Percentiles rank a stretch among this genome's conserved stretches.
These are phyloP conservation scores for Russula vinacea DNA, from an alignment of 768 basidiomycete species.

Conservation along the genomic window DNA sequence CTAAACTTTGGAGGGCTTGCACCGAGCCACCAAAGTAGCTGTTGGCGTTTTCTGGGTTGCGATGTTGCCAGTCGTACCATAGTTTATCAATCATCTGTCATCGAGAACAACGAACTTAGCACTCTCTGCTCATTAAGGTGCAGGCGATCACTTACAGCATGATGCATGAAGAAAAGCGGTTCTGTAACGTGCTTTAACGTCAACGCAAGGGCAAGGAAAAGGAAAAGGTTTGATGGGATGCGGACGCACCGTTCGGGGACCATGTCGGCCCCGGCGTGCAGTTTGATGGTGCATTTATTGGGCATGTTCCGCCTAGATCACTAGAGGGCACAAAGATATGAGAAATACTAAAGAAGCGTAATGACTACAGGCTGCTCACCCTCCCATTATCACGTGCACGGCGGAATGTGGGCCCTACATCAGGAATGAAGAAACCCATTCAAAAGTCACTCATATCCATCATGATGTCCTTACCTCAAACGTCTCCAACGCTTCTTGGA, in stretches of 20 bases:
- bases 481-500: slow-evolving; percentile 36
- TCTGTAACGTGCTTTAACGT: slow-evolving; percentile 29
- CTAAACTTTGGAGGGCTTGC: slow-evolving; percentile 32
- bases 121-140: neutral
- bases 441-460: neutral
- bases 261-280: slow-evolving; percentile 35
- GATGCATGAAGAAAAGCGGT: slow-evolving; percentile 40
- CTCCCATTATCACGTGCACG: slow-evolving; percentile 38
- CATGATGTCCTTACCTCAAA: slow-evolving; percentile 33
- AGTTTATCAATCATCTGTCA: slow-evolving; percentile 39
- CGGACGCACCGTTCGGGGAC: slow-evolving; percentile 36
- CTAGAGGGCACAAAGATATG: slow-evolving; percentile 23
- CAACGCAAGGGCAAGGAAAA: too few relatives aligned
- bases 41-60: slow-evolving; percentile 31
- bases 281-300: slow-evolving; percentile 31
- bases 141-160: slow-evolving; percentile 33
- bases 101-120: neutral
- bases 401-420: slow-evolving; percentile 37
- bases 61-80: slow-evolving; percentile 40
- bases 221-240: neutral
- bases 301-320: slow-evolving; percentile 36
- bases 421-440: neutral
- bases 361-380: slow-evolving; percentile 26
- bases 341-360: neutral
- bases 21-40: slow-evolving; percentile 37